A percentile compares a stretch with the other conserved stretches of the same genome.
phyloP scores from a whole-genome alignment of 78 protist genomes.

The Speleostelium caveatum region DNA sequence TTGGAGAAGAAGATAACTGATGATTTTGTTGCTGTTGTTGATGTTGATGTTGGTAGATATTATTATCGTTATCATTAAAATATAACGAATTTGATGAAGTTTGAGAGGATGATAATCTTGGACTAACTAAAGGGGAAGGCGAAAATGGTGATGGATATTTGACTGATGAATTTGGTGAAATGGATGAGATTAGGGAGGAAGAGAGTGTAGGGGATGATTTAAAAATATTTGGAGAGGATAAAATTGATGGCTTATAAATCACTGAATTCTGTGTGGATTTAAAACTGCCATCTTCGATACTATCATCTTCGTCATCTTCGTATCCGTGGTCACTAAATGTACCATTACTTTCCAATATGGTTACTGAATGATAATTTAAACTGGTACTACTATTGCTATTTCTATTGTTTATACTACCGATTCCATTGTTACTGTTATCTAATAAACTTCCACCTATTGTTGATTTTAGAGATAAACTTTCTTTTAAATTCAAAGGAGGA shows the following conservation, averaged over 20 bases:
- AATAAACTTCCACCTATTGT: background rate
- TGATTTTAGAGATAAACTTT: background rate
- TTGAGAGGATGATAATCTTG: background rate
- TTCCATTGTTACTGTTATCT: conserved; percentile 2
- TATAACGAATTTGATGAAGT: background rate
- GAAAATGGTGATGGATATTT: conserved; percentile 19
- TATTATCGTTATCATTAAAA: background rate
- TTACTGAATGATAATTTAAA: background rate
- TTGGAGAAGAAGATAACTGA: no score
- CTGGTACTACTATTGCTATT: background rate
- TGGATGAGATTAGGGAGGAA: background rate
- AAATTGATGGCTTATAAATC: conserved; percentile 20
- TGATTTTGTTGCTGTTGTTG: background rate
- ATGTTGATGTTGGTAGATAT: background rate
- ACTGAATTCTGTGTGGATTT: conserved; percentile 41
- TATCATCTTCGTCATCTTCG: conserved; percentile 4
- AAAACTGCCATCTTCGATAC: conserved; percentile 1
- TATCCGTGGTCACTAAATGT: background rate
- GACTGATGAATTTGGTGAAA: conserved; percentile 6
- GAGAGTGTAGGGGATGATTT: conserved; percentile 11
- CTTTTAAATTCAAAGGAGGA: no score
- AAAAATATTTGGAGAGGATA: background rate
- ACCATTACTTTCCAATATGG: background rate
- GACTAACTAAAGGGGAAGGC: conserved; percentile 13
- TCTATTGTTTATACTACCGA: background rate